phyloP scores from a whole-genome alignment of 148 eudicot genomes.

The Silene latifolia region DNA sequence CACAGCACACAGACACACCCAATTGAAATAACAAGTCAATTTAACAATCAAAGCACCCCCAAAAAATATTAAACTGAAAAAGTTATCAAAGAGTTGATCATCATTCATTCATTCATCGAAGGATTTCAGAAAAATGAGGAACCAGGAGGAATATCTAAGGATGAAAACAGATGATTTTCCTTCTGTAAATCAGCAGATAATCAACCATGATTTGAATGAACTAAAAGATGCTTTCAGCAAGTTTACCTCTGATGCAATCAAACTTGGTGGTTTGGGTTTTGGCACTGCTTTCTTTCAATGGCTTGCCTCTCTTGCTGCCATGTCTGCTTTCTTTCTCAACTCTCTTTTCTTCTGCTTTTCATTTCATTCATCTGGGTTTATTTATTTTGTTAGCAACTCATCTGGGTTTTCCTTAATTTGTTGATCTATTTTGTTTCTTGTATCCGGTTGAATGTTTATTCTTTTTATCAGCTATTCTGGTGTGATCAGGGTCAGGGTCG shows the following conservation, averaged over 20 bases:
- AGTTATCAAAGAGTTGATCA: not conserved
- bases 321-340: not conserved
- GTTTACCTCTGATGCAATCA: conserved; percentile 50
- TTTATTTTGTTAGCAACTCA: too few species aligned
- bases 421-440: not conserved
- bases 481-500: too few species aligned
- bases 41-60: too few species aligned
- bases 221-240: conserved; percentile 39
- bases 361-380: too few species aligned
- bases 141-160: conserved; percentile 24
- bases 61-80: too few species aligned
- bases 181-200: conserved; percentile 23
- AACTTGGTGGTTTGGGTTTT: conserved; percentile 46
- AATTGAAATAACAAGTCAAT: too few species aligned
- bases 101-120: not conserved
- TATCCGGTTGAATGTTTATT: too few species aligned
- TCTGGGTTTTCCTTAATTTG: not conserved
- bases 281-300: conserved; percentile 58
- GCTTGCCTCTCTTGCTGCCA: conserved; percentile 57
- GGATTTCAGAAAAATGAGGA: conserved; percentile 19
- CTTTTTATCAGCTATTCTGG: too few species aligned
- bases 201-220: conserved; percentile 31
- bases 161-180: conserved; percentile 45
- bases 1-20: not conserved
- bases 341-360: not conserved